Conservation (phyloP, 768 basidiomycete species). For the Suillus cothurnatus region DNA sequence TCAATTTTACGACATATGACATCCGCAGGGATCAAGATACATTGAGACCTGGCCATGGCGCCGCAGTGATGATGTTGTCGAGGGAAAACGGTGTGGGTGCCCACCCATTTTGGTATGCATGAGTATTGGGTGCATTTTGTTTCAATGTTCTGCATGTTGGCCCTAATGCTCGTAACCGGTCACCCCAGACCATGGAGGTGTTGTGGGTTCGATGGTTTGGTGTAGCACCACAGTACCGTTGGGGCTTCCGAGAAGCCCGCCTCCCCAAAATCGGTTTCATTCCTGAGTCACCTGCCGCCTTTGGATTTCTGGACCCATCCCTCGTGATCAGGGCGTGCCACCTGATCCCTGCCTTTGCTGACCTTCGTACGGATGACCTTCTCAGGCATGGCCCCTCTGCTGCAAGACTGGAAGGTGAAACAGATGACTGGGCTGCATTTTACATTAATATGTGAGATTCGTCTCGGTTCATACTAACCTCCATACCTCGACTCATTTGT, state of each 20-base stretch:
- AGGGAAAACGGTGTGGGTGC: neutral
- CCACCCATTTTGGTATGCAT: neutral
- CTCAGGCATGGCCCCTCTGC: neutral
- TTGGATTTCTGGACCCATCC: neutral
- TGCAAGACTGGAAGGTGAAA: neutral
- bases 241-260: neutral
- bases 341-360: neutral
- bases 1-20: neutral
- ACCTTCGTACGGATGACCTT: neutral
- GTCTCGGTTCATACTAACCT: neutral
- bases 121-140: neutral
- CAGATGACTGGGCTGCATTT: neutral
- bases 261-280: neutral
- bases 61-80: neutral
- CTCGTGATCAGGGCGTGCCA: neutral
- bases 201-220: neutral
- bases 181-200: neutral
- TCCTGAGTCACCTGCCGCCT: neutral
- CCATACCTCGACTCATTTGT: no score
- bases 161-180: neutral
- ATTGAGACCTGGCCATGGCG: neutral
- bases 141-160: neutral
- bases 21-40: neutral
- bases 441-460: neutral
- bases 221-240: neutral